Conservation (phyloP, 163 green algal species). For the Chlorella variabilis region DNA sequence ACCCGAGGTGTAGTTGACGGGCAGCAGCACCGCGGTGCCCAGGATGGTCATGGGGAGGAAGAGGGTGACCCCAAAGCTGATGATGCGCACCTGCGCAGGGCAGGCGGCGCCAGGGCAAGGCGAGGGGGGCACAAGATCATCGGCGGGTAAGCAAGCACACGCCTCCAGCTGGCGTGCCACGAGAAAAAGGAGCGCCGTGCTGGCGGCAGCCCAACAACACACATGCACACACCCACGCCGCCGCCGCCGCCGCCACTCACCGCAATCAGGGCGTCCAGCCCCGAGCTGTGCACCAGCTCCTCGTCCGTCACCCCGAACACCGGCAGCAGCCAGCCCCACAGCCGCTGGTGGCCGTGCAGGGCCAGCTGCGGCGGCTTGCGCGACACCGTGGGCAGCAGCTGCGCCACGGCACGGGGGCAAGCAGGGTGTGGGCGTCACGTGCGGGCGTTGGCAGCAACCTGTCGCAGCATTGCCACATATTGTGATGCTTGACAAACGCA, state of each 20-base stretch:
- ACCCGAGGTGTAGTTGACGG: slow-evolving; percentile 48
- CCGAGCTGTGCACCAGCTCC: slow-evolving; percentile 43
- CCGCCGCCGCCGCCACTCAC: not conserved
- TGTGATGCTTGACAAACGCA: too few species aligned
- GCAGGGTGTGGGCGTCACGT: not conserved
- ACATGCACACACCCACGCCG: too few species aligned
- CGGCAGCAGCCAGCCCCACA: slow-evolving; percentile 50
- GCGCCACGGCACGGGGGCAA: not conserved
- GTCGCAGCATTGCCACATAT: too few species aligned
- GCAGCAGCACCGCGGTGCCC: slow-evolving; percentile 36
- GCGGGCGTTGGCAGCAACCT: not conserved
- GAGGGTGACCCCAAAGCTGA: slow-evolving; percentile 52
- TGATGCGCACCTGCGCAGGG: slow-evolving; percentile 39
- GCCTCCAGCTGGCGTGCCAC: too few species aligned
- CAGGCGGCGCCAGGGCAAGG: too few species aligned
- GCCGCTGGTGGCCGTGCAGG: slow-evolving; percentile 28
- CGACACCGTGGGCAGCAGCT: slow-evolving; percentile 32
- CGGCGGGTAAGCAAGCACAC: too few species aligned
- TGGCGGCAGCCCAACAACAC: not conserved
- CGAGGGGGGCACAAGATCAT: too few species aligned
- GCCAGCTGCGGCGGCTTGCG: slow-evolving; percentile 40
- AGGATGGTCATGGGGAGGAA: slow-evolving; percentile 43
- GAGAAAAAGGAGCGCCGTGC: too few species aligned
- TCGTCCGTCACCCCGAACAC: slow-evolving; percentile 46
- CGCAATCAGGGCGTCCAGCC: slow-evolving; percentile 46